phyloP scores from a whole-genome alignment of 331 rosid genomes.

The Stylosanthes scabra region DNA sequence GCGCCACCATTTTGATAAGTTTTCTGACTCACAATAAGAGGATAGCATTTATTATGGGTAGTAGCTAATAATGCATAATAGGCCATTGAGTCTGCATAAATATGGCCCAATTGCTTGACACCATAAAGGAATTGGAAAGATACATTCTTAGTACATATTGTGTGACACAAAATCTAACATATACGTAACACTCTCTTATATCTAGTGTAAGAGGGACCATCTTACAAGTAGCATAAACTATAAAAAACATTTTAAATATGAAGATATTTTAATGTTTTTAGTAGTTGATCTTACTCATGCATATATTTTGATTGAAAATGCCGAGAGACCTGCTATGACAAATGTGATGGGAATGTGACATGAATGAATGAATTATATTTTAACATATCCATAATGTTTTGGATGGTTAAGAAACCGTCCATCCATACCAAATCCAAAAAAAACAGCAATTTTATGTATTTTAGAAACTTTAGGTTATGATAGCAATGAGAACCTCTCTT shows the following conservation, averaged over 20 bases:
- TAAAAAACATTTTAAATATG: too few species aligned
- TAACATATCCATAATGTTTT: constrained; percentile 37
- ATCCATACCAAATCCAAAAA: constrained; percentile 37
- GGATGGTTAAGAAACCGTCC: background rate
- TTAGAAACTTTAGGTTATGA: constrained; percentile 17
- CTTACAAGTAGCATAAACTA: background rate
- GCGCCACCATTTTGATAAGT: background rate
- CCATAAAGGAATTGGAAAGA: too few species aligned
- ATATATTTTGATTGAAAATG: too few species aligned
- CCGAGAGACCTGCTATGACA: background rate
- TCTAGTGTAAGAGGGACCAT: too few species aligned
- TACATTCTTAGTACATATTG: too few species aligned
- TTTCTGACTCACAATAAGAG: background rate
- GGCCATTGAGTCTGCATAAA: background rate
- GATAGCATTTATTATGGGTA: background rate
- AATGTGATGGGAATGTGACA: background rate
- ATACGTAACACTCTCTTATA: too few species aligned
- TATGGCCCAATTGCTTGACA: background rate
- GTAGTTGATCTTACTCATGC: too few species aligned
- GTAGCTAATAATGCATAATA: constrained; percentile 10
- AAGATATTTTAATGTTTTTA: too few species aligned
- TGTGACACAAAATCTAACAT: too few species aligned
- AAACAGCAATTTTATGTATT: background rate
- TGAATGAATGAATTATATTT: background rate
- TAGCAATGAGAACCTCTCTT: constrained; percentile 18